A percentile compares a stretch with the other conserved stretches of the same genome.
Evolutionary conservation across 2,329 filamentous ascomycete species (phyloP).

Genomic region (Parascedosporium putredinis): DNA sequence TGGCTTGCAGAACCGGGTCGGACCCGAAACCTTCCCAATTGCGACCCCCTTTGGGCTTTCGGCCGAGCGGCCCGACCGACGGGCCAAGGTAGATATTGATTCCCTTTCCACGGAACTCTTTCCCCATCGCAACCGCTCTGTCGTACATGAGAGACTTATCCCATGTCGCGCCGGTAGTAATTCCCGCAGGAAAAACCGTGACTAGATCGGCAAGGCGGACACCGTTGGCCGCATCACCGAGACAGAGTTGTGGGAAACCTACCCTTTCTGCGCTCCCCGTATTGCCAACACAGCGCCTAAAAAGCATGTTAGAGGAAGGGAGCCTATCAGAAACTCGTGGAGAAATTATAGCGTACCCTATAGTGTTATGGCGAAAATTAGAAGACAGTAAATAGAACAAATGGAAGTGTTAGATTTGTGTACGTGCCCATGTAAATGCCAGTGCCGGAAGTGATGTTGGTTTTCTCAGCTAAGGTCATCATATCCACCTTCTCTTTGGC

Average conservation of each 20-base stretch:
- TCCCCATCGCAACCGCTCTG: conserved; percentile 56
- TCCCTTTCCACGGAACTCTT: conserved; percentile 65
- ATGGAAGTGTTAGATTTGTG: no score
- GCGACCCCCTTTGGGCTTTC: conserved; percentile 61
- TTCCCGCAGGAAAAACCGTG: conserved; percentile 70
- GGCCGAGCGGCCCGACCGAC: conserved; percentile 58
- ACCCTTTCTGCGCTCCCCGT: conserved; percentile 61
- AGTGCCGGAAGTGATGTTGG: conserved; percentile 63
- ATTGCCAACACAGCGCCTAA: conserved; percentile 61
- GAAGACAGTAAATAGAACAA: no score
- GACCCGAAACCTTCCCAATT: conserved; percentile 68
- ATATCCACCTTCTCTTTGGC: conserved; percentile 57
- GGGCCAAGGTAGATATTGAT: conserved; percentile 63
- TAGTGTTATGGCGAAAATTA: no score
- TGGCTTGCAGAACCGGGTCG: conserved; percentile 64
- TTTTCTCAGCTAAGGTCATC: conserved; percentile 75
- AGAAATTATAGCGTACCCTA: no score
- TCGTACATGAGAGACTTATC: conserved; percentile 62
- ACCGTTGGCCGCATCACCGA: conserved; percentile 63
- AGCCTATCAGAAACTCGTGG: no score
- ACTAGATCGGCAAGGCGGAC: conserved; percentile 64
- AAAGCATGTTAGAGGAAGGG: no score
- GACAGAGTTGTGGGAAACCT: conserved; percentile 61
- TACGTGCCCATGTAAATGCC: conserved; percentile 57
- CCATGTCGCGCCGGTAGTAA: conserved; percentile 65